Evolutionary conservation across 1,284 basidiomycete genomes (phyloP), one percentile per base, ranked within the genome.

Genomic region (Puccinia polysora): DNA sequence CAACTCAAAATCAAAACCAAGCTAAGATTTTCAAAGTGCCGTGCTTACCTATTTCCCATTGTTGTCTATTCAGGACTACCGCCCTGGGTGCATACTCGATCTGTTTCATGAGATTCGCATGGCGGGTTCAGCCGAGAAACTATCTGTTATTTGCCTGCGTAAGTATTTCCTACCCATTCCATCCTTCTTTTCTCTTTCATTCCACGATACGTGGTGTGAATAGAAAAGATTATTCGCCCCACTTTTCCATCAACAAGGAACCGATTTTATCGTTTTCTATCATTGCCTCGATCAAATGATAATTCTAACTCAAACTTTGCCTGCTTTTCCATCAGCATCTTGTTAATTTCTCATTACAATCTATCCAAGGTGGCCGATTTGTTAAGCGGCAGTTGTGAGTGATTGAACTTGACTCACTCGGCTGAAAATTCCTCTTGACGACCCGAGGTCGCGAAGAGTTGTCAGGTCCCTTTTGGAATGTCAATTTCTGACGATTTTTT

Each of bases 31-130:
- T 45, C 10, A n/a, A 45, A n/a, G n/a, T n/a, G n/a, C n/a, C 40
- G 40, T 38, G 34, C 14, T 63, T 47, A 34, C 25, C 28, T 2
- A 38, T 43, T 4, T 23, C 12, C 20, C 15, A n/a, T n/a, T n/a
- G 3, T 40, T 63, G 20, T 43, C 0, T 28, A 47, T 2, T n/a
- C 43, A 72, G 69, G 69, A 94, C 91, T 4, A 87, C 89, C 25
- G 90, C 94, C 20, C 85, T 97, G 49, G 85, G 87, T 15, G 85
- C 83, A 73, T 97, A 97, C 81, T 97, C 94, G 23, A 78, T 90
- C 83, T 90, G 94, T 75, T 96, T 96, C 83, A 94, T 93, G 89
- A 88, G 92, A 53, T 96, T 96, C 80, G 92, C 93, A 74, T 97
- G 94, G 94, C 86, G 86, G 73, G 93, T 97, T 45, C 87, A 92